Conservation (phyloP, 768 basidiomycete genomes). For the Dendrothele bispora region DNA sequence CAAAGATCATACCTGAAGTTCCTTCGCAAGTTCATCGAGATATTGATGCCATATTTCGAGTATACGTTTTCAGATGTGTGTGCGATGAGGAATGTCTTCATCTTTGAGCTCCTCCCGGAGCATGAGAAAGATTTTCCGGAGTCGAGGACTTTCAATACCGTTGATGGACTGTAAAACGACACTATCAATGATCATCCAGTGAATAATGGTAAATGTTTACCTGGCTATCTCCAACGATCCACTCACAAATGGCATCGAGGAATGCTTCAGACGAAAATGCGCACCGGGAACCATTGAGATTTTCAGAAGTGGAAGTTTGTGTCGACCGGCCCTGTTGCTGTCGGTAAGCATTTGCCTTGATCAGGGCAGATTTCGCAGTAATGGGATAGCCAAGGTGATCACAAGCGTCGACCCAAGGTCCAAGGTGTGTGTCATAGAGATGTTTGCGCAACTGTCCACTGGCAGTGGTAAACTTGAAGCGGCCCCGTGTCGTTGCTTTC, state of each 20-base stretch:
- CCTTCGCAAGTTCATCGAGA: constrained; percentile 15
- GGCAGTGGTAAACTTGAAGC: no score
- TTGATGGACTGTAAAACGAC: constrained; percentile 15
- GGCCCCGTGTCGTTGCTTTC: no score
- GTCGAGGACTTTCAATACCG: constrained; percentile 21
- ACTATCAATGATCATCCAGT: neutral
- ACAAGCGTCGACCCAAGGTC: no score
- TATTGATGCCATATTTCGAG: constrained; percentile 24
- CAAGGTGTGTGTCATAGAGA: no score
- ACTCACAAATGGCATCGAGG: constrained; percentile 26
- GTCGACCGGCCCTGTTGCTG: no score
- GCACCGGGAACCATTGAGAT: no score
- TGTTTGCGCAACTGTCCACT: no score
- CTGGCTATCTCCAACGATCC: constrained; percentile 29
- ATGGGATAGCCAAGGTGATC: no score
- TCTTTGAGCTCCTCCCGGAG: constrained; percentile 27
- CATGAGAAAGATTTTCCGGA: constrained; percentile 20
- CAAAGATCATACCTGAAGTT: constrained; percentile 17
- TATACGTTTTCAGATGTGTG: constrained; percentile 20
- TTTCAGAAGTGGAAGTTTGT: no score
- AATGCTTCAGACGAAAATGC: constrained; percentile 23
- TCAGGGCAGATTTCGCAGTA: no score
- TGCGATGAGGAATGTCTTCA: constrained; percentile 29
- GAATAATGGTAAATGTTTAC: constrained; percentile 13
- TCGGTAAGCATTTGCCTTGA: no score